phyloP scores from a whole-genome alignment of 345 rosid species.

The Arabis hirsuta region DNA sequence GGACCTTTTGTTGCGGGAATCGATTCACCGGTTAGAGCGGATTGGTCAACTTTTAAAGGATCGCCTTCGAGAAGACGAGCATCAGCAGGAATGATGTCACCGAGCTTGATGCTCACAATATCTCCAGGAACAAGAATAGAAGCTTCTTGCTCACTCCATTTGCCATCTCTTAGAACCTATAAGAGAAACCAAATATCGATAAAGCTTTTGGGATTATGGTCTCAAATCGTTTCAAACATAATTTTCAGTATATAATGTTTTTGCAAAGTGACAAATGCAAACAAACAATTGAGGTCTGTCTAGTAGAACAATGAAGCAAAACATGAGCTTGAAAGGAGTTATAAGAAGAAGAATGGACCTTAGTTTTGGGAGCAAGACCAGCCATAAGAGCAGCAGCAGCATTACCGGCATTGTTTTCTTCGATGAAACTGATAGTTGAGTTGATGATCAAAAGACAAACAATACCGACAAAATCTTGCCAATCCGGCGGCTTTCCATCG shows the following conservation, averaged over 20 bases:
- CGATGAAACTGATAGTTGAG: conserved; percentile 83
- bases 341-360: conserved; percentile 44
- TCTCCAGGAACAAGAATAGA: conserved; percentile 87
- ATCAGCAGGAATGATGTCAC: conserved; percentile 90
- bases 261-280: no score
- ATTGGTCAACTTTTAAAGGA: conserved; percentile 79
- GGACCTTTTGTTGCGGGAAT: conserved; percentile 80
- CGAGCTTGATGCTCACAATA: conserved; percentile 77
- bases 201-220: not conserved
- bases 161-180: conserved; percentile 76
- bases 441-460: conserved; percentile 72
- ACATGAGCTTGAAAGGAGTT: not conserved
- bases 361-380: conserved; percentile 66
- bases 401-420: conserved; percentile 90
- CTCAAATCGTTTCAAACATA: no score
- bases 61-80: conserved; percentile 94
- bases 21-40: conserved; percentile 92
- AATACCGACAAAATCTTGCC: conserved; percentile 69
- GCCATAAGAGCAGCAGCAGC: conserved; percentile 95
- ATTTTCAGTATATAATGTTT: no score
- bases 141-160: conserved; percentile 79
- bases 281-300: no score
- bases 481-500: conserved; percentile 67
- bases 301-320: not conserved
- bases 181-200: not conserved